Evolutionary conservation across 1,139 yeast species (phyloP).

Genomic region (Saccharomycopsis crataegensis): DNA sequence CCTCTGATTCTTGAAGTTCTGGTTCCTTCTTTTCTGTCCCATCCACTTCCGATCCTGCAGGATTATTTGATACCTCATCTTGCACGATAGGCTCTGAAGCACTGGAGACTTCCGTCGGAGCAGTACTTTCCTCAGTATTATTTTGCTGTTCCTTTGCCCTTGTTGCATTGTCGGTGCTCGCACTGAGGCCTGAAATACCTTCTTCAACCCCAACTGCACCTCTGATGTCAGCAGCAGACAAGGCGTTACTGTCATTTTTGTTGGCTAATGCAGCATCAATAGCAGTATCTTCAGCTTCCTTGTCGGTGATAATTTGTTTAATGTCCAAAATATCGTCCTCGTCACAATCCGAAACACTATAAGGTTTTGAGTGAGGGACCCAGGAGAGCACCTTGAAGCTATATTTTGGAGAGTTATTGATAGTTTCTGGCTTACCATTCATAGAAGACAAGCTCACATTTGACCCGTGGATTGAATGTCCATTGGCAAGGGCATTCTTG

Average conservation of each 20-base stretch:
- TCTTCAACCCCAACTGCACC: constrained; percentile 57
- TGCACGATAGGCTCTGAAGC: too few relatives aligned
- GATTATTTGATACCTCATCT: too few relatives aligned
- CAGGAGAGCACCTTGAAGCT: constrained; percentile 16
- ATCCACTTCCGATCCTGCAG: too few relatives aligned
- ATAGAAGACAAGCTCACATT: constrained; percentile 7
- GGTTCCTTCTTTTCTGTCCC: too few relatives aligned
- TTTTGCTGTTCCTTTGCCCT: constrained; percentile 17
- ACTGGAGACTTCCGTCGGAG: too few relatives aligned
- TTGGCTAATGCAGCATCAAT: neutral
- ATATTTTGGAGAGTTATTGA: constrained; percentile 1
- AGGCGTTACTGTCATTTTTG: constrained; percentile 25
- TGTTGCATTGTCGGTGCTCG: constrained; percentile 23
- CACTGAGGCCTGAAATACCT: constrained; percentile 39
- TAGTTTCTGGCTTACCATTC: neutral
- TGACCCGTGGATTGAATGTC: constrained; percentile 8
- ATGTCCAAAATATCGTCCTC: constrained; percentile 33
- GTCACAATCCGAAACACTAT: constrained; percentile 27
- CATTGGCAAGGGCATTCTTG: neutral
- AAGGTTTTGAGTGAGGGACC: constrained; percentile 13
- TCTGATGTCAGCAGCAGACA: constrained; percentile 51
- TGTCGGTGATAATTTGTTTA: constrained; percentile 22
- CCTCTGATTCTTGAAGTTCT: too few relatives aligned
- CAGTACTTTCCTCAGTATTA: too few relatives aligned
- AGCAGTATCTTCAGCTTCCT: constrained; percentile 10